Percentiles rank a stretch among this genome's conserved stretches.
These are phyloP conservation scores for Cnidoscolus chayamansa DNA, from an alignment of 441 rosid species.

Conservation along the genomic window DNA sequence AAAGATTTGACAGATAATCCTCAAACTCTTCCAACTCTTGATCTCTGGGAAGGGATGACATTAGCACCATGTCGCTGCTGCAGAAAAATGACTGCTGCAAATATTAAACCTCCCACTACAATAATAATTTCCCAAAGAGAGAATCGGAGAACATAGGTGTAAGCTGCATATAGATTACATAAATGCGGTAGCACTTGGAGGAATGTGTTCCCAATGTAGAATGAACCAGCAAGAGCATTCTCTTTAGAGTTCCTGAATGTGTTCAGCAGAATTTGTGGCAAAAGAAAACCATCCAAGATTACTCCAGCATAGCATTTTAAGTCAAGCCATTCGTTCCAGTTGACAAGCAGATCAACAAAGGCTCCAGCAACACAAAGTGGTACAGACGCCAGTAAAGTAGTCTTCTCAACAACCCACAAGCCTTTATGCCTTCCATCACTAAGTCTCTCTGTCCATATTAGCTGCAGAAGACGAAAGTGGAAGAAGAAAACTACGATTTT, in stretches of 20 bases:
- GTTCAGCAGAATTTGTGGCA: constrained; percentile 39
- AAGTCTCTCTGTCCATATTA: constrained; percentile 24
- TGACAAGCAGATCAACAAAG: not conserved
- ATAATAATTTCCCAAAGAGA: not conserved
- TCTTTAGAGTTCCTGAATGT: constrained; percentile 29
- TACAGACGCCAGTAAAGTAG: constrained; percentile 22
- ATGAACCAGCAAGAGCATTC: constrained; percentile 21
- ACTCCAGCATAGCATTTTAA: constrained; percentile 20
- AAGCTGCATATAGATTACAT: constrained; percentile 24
- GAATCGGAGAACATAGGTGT: constrained; percentile 16
- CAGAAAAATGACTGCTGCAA: constrained; percentile 19
- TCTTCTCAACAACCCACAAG: constrained; percentile 31
- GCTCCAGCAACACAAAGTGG: constrained; percentile 27
- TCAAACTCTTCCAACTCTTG: not conserved
- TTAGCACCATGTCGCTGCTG: constrained; percentile 25
- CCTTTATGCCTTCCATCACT: constrained; percentile 11
- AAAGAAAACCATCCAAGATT: constrained; percentile 32
- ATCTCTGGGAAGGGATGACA: not conserved
- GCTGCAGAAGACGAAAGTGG: constrained; percentile 34
- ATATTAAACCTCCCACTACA: constrained; percentile 20
- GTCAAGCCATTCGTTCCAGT: not conserved
- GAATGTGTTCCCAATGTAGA: constrained; percentile 31
- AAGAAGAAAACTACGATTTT: constrained; percentile 33
- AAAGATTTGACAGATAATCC: too few relatives aligned
- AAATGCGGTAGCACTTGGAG: constrained; percentile 29